These are phyloP conservation scores for Aspergillus steynii DNA, from an alignment of 495 filamentous ascomycete species.

Conservation along the genomic window DNA sequence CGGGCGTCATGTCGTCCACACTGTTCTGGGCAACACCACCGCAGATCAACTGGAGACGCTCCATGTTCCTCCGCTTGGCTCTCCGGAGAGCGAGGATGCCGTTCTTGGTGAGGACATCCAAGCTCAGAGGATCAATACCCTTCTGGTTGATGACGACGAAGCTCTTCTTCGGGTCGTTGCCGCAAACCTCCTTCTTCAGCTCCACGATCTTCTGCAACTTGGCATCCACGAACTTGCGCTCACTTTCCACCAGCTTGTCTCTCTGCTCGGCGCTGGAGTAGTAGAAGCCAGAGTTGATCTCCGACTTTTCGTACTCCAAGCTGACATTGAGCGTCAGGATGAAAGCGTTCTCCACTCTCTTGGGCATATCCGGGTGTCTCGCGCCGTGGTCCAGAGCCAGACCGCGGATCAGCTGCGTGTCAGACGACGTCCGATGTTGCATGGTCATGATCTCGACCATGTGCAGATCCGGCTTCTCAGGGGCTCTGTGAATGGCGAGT, in stretches of 20 bases:
- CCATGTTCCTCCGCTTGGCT: constrained; percentile 98
- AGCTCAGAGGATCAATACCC: constrained; percentile 92
- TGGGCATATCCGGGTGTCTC: constrained; percentile 97
- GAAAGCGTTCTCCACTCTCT: constrained; percentile 89
- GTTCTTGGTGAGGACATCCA: constrained; percentile 96
- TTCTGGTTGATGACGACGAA: constrained; percentile 99
- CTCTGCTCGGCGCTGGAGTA: constrained; percentile 96
- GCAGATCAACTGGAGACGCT: constrained; percentile 90
- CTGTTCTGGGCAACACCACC: constrained; percentile 92
- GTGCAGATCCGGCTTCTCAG: constrained; percentile 92
- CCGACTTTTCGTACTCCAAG: constrained; percentile 97
- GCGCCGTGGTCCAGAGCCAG: constrained; percentile 95
- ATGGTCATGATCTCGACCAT: constrained; percentile 99
- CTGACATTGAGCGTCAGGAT: constrained; percentile 96
- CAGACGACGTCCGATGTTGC: constrained; percentile 94
- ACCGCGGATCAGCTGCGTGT: constrained; percentile 93
- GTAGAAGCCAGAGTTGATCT: constrained; percentile 99
- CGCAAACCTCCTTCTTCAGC: constrained; percentile 96
- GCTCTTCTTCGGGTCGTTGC: constrained; percentile 88
- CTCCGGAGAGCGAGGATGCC: constrained; percentile 91
- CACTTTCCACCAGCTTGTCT: constrained; percentile 96
- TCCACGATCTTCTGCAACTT: constrained; percentile 98
- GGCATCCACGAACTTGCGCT: constrained; percentile 92
- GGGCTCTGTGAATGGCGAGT: constrained; percentile 84
- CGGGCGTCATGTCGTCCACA: constrained; percentile 86